Base-by-base conservation (phyloP, 1,139 yeast species). In the Geotrichum candidum region DNA sequence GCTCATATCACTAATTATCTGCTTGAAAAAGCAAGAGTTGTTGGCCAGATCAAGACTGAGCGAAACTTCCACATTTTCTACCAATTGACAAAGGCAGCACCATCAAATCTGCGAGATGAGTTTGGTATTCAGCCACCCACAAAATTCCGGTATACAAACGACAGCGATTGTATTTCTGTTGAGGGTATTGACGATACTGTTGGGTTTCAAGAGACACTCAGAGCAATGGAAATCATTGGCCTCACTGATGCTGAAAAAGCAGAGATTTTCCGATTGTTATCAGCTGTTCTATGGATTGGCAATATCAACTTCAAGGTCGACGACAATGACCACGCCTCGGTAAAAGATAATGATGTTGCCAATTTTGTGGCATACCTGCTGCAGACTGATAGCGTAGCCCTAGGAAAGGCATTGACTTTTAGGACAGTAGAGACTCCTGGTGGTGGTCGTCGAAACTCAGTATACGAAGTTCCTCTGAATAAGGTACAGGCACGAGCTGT, bases 51-150 rank as follows among this genome's bases (percentile, higher is more conserved):
- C 69, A 81, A 84, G 67, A 86, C 88, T 70, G 99, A 95, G 78
- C 84, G 99, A 73, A 94, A 94, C 73, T 95, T 94, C 78, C 99
- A 95, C 74, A 95, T 95, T 63, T 95, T 95, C 74, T 95, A 95
- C 73, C 99, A 95, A 76, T 87, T 90, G 73, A 88, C 98, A 22
- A 95, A 94, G 73, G 89, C 90, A 65, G 96, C 97, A 18, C 85
- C 92, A 15, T 90, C 91, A 31, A 82, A 82, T 64, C 92, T 94
- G 72, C 86, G 96, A 72, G 91, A 90, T 68, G 78, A 76, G 55
- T 92, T 79, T 73, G 99, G 99, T 58, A 85, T 95, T 62, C 98
- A 91, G 76, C 86, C 86, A 41, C 99, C 99, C 0, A 98, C 94
- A 71, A 85, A 94, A 59, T 95, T 94, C 74, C 76, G 87, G 29